phyloP scores from a whole-genome alignment of 495 filamentous ascomycete genomes.

The Penicillium daleae region DNA sequence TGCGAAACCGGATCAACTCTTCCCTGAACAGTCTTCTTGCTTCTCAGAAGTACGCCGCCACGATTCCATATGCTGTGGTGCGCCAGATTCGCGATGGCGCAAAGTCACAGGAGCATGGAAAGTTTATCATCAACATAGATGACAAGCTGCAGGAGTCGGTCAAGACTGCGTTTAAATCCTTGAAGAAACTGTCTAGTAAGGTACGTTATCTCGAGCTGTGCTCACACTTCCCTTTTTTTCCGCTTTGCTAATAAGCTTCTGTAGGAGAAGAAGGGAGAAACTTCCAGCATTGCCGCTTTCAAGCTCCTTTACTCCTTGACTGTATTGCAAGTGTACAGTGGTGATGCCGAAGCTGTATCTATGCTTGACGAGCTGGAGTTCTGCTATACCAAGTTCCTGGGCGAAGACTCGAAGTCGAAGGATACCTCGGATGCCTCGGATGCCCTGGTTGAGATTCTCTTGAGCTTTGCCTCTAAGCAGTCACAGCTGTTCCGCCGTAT shows the following conservation, averaged over 20 bases:
- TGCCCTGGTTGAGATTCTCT: conserved; percentile 81
- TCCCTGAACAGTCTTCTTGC: conserved; percentile 70
- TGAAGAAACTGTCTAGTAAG: conserved; percentile 70
- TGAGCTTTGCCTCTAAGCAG: conserved; percentile 84
- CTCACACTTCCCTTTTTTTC: neutral
- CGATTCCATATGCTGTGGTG: conserved; percentile 55
- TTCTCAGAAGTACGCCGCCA: conserved; percentile 57
- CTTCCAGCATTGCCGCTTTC: conserved; percentile 59
- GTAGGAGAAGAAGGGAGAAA: conserved; percentile 45
- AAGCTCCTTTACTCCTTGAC: conserved; percentile 83
- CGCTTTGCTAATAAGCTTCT: conserved; percentile 14
- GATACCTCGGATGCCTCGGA: conserved; percentile 66
- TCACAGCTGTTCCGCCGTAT: conserved; percentile 84
- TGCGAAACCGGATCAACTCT: conserved; percentile 68
- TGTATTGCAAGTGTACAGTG: conserved; percentile 86
- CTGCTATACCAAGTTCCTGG: conserved; percentile 67
- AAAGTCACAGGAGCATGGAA: conserved; percentile 45
- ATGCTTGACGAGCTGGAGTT: conserved; percentile 75
- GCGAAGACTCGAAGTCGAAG: conserved; percentile 49
- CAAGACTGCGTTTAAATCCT: conserved; percentile 62
- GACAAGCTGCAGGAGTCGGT: conserved; percentile 62
- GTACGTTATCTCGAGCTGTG: conserved; percentile 25
- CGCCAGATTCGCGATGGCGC: conserved; percentile 51
- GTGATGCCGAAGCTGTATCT: conserved; percentile 77
- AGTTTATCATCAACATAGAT: conserved; percentile 63